These are phyloP conservation scores for Kazachstania kunashirensis DNA, from an alignment of 805 yeast species.

Conservation along the genomic window DNA sequence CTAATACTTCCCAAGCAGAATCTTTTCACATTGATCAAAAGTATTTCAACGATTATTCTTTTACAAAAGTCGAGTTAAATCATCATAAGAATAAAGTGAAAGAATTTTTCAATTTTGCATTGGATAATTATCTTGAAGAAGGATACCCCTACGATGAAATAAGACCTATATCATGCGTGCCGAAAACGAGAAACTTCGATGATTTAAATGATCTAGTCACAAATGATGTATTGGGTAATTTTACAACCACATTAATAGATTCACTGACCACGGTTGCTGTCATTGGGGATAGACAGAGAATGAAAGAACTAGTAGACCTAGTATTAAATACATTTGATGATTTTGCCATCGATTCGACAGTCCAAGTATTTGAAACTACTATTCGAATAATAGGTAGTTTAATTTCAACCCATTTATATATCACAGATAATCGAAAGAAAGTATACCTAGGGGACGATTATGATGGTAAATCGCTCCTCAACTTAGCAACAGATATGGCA, in stretches of 20 bases:
- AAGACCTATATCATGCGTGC: slow-evolving; percentile 59
- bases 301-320: slow-evolving; percentile 37
- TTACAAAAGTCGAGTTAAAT: slow-evolving; percentile 25
- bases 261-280: slow-evolving; percentile 70
- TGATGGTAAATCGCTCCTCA: slow-evolving; percentile 56
- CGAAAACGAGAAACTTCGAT: slow-evolving; percentile 53
- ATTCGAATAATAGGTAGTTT: slow-evolving; percentile 79
- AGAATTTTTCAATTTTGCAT: slow-evolving; percentile 60
- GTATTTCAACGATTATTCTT: slow-evolving; percentile 10
- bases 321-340: slow-evolving; percentile 31
- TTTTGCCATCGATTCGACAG: slow-evolving; percentile 57
- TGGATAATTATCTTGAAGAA: slow-evolving; percentile 53
- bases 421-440: slow-evolving; percentile 36
- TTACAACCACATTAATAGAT: slow-evolving; percentile 69
- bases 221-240: slow-evolving; percentile 82
- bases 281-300: slow-evolving; percentile 50
- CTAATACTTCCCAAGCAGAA: too few relatives aligned
- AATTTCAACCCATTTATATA: slow-evolving; percentile 67
- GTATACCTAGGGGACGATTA: slow-evolving; percentile 38
- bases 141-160: slow-evolving; percentile 84
- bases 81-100: slow-evolving; percentile 38
- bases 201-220: slow-evolving; percentile 46
- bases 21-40: neutral
- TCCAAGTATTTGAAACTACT: slow-evolving; percentile 82
- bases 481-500: slow-evolving; percentile 69